phyloP scores from a whole-genome alignment of 148 eudicot genomes.

The Vaccinium vitisidaea region DNA sequence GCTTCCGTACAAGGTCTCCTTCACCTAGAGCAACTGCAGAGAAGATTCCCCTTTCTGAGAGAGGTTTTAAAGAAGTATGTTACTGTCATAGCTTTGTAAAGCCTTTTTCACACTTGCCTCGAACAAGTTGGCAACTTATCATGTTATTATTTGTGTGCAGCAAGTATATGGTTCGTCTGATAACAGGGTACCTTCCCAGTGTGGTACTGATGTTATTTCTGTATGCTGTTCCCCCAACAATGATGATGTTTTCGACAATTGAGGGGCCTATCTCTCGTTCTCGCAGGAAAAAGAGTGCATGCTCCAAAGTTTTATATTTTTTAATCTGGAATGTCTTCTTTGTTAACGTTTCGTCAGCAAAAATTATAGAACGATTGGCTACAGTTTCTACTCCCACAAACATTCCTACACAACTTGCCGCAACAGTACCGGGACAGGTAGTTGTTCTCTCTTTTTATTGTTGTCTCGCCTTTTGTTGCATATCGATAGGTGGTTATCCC shows the following conservation, averaged over 20 bases:
- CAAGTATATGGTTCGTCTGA: constrained; percentile 43
- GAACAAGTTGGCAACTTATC: neutral
- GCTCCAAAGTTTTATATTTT: constrained; percentile 72
- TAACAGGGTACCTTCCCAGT: constrained; percentile 96
- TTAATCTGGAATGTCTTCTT: constrained; percentile 94
- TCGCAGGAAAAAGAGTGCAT: constrained; percentile 80
- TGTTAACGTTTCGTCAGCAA: constrained; percentile 69
- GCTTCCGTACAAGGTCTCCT: constrained; percentile 75
- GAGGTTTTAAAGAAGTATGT: constrained; percentile 43
- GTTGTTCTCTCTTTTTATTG: neutral
- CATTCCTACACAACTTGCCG: constrained; percentile 58
- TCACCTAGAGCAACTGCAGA: constrained; percentile 51
- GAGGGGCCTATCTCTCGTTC: constrained; percentile 94
- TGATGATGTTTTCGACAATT: constrained; percentile 78
- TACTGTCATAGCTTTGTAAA: constrained; percentile 7
- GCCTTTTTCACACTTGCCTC: neutral
- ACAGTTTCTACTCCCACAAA: constrained; percentile 42
- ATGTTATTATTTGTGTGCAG: constrained; percentile 38
- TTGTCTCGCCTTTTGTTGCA: constrained; percentile 8
- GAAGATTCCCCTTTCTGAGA: constrained; percentile 56
- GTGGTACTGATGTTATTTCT: constrained; percentile 70
- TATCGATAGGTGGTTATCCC: constrained; percentile 6
- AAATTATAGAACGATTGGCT: constrained; percentile 50
- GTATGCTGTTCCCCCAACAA: constrained; percentile 69
- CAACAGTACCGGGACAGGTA: constrained; percentile 76